Evolutionary conservation across 2,329 filamentous ascomycete genomes (phyloP), one percentile per base, ranked within the genome.

Genomic region (Bipolaris zeicola): DNA sequence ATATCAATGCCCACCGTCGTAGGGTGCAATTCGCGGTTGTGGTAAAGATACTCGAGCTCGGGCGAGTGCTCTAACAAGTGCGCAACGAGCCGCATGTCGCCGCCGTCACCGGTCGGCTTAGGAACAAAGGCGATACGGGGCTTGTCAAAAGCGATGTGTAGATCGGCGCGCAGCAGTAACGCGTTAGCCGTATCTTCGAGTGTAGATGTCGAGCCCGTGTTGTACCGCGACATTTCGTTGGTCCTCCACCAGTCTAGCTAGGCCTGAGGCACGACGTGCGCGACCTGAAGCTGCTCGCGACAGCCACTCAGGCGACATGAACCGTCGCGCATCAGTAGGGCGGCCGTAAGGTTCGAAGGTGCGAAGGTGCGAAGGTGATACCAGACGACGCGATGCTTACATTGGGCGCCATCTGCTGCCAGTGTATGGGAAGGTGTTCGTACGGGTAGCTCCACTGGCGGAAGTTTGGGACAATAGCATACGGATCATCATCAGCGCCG

Each of bases 111-210:
- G 37, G 43, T 43, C 5, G 49, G 51, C 49, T 64, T 66, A 14
- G 61, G 62, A 11, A 59, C 52, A n/a, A 64, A 64, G 45, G 50
- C 57, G 47, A 64, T 46, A 16, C 54, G 51, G 31, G 34, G 37
- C 44, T 51, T 55, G 55, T 66, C 62, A 45, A 66, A 65, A 36
- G 51, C 56, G 24, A 55, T 58, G 54, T 65, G 61, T 6, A 64
- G 52, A 42, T 64, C 57, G 31, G 53, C 45, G 20, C 59, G 61
- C 38, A 65, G 50, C 8, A 64, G 49, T 4, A 64, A 34, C 13
- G 56, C 51, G 43, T 58, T 55, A 28, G 42, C 42, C 42, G 24
- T 45, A n/a, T 45, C 26, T 20, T 48, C 24, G 62, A 63, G 60
- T 33, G 31, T 13, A 33, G 13, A 33, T 33, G 31, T 33, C 31